These are phyloP conservation scores for Colletotrichum truncatum DNA, from an alignment of 2,329 filamentous ascomycete genomes.

Conservation along the genomic window DNA sequence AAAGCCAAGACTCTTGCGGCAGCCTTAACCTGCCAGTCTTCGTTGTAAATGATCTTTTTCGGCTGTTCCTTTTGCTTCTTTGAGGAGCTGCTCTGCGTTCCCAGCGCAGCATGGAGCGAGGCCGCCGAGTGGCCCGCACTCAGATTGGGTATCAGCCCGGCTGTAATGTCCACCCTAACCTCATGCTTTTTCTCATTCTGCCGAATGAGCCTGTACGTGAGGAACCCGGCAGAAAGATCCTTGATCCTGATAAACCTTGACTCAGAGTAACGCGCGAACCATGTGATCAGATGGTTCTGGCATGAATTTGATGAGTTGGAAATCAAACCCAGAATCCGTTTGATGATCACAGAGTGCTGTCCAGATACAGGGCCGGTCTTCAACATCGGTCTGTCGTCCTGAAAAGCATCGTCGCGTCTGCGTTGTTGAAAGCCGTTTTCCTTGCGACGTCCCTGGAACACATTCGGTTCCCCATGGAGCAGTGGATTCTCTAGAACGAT, in stretches of 20 bases:
- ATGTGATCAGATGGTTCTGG: conserved; percentile 79
- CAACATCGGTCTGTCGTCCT: conserved; percentile 30
- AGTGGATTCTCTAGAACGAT: conserved; percentile 84
- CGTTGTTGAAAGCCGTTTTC: not conserved
- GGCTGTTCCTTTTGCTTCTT: conserved; percentile 65
- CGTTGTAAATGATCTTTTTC: conserved; percentile 72
- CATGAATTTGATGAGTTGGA: conserved; percentile 80
- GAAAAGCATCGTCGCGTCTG: not conserved
- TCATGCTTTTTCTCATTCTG: conserved; percentile 74
- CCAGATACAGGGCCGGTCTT: conserved; percentile 60
- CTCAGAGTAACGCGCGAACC: conserved; percentile 78
- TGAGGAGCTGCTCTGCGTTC: conserved; percentile 54
- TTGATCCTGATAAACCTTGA: conserved; percentile 76
- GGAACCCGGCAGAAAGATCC: conserved; percentile 79
- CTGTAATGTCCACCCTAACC: conserved; percentile 67
- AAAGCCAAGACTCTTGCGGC: conserved; percentile 83
- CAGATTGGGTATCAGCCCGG: conserved; percentile 78
- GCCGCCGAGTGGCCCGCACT: conserved; percentile 72
- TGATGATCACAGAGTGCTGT: conserved; percentile 84
- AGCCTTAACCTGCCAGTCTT: conserved; percentile 91
- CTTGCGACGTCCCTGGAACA: conserved; percentile 52
- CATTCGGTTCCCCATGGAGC: conserved; percentile 59
- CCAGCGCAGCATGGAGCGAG: conserved; percentile 82
- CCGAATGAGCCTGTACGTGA: conserved; percentile 81
- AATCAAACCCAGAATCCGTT: conserved; percentile 82